phyloP scores from a whole-genome alignment of 176 grass and related monocot species.

The Oryza meridionalis region DNA sequence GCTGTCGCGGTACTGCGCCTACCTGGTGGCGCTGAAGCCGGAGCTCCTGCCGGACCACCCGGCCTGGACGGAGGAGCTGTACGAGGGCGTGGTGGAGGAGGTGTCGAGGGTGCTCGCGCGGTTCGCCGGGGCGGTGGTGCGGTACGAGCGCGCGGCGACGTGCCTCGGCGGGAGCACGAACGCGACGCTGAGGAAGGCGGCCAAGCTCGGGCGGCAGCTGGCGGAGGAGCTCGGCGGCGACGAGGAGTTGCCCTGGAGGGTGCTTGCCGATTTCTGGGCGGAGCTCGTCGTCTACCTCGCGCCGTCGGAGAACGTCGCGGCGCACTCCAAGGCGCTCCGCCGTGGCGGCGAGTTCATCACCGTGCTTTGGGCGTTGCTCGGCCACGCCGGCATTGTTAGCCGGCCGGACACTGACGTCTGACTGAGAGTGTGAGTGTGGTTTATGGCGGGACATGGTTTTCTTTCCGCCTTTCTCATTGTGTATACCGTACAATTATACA shows the following conservation, averaged over 20 bases:
- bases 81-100: constrained; percentile 49
- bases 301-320: constrained; percentile 42
- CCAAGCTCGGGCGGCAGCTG: constrained; percentile 46
- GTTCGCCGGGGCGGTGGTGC: constrained; percentile 36
- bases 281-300: constrained; percentile 52
- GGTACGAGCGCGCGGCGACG: constrained; percentile 41
- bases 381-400: constrained; percentile 49
- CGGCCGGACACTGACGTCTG: constrained; percentile 9
- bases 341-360: constrained; percentile 56
- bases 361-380: constrained; percentile 51
- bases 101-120: constrained; percentile 46
- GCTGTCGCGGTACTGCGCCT: constrained; percentile 50
- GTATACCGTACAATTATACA: too few relatives aligned
- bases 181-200: constrained; percentile 42
- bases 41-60: constrained; percentile 49
- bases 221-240: constrained; percentile 34
- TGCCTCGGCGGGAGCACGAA: constrained; percentile 52
- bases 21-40: constrained; percentile 47
- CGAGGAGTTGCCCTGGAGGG: constrained; percentile 34
- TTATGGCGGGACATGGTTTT: too few relatives aligned
- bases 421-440: too few relatives aligned
- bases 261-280: constrained; percentile 50
- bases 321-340: constrained; percentile 46
- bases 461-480: too few relatives aligned
- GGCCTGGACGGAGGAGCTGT: constrained; percentile 50